A percentile compares a stretch with the other conserved stretches of the same genome.
These are phyloP conservation scores for Piedraia hortae DNA, from an alignment of 2,329 filamentous ascomycete genomes.

Conservation along the genomic window DNA sequence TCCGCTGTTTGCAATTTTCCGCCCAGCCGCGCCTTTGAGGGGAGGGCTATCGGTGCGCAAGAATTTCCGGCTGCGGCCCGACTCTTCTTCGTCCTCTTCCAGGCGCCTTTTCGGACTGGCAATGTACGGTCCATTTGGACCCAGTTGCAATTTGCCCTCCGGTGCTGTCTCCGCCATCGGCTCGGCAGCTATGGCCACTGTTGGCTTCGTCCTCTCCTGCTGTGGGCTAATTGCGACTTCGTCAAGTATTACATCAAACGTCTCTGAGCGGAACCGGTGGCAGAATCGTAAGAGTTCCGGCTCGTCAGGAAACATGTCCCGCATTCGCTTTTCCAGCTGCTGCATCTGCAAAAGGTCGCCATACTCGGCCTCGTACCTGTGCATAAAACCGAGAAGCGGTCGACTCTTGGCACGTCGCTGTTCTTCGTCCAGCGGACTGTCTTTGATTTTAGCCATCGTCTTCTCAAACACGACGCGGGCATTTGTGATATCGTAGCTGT, in stretches of 20 bases:
- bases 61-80: constrained; percentile 45
- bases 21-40: constrained; percentile 67
- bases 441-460: constrained; percentile 41
- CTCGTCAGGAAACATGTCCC: constrained; percentile 75
- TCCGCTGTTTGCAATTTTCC: constrained; percentile 32
- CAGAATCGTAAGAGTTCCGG: constrained; percentile 48
- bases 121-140: constrained; percentile 11
- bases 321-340: constrained; percentile 79
- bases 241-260: constrained; percentile 60
- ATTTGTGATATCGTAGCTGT: constrained; percentile 70
- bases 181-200: constrained; percentile 3
- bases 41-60: constrained; percentile 76
- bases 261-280: constrained; percentile 38
- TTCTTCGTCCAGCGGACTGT: constrained; percentile 25
- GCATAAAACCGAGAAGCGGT: constrained; percentile 69
- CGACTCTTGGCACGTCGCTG: constrained; percentile 34
- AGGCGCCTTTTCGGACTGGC: constrained; percentile 19
- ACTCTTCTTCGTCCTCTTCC: constrained; percentile 33
- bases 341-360: constrained; percentile 76
- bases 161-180: constrained; percentile 1
- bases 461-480: constrained; percentile 91
- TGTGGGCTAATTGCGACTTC: constrained; percentile 61
- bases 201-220: constrained; percentile 32
- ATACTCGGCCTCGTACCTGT: constrained; percentile 83
- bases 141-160: constrained; percentile 5